Evolutionary conservation across 179 eudicot genomes (phyloP).

Genomic region (Carnegiea gigantea): DNA sequence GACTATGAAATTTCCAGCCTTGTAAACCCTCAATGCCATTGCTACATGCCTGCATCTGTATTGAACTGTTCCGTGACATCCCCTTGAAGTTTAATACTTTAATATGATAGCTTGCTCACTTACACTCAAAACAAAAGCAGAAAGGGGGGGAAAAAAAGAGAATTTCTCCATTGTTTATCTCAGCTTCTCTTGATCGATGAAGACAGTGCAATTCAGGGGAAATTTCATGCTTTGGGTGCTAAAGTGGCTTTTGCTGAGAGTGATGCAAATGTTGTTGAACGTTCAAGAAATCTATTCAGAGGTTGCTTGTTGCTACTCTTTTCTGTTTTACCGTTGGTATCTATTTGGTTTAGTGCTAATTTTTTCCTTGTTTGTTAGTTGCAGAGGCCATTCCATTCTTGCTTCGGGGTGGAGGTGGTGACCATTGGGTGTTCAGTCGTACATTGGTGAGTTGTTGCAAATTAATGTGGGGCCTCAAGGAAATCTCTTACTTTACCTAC

Average conservation of each 20-base stretch:
- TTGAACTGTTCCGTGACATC: too few relatives aligned
- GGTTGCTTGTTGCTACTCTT: not conserved
- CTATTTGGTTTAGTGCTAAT: not conserved
- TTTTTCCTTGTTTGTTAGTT: not conserved
- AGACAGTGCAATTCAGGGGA: not conserved
- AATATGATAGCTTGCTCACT: not conserved
- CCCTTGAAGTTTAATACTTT: not conserved
- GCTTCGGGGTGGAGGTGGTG: slow-evolving; percentile 3
- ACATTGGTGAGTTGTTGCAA: slow-evolving; percentile 5
- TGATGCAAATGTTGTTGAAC: slow-evolving; percentile 10
- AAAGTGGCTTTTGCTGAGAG: slow-evolving; percentile 13
- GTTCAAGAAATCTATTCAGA: slow-evolving; percentile 21
- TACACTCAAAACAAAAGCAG: not conserved
- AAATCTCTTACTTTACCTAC: not conserved
- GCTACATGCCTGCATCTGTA: too few relatives aligned
- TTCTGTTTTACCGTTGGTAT: not conserved
- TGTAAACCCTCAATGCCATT: too few relatives aligned
- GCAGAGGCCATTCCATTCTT: slow-evolving; percentile 24
- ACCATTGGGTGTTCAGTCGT: slow-evolving; percentile 14
- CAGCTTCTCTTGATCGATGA: slow-evolving; percentile 13
- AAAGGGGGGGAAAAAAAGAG: too few relatives aligned
- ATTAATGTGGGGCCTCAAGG: not conserved
- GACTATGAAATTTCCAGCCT: too few relatives aligned
- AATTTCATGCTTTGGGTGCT: slow-evolving; percentile 13
- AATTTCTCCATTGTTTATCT: not conserved